Evolutionary conservation across 148 eudicot genomes (phyloP).

Genomic region (Rhododendron mucronatum): DNA sequence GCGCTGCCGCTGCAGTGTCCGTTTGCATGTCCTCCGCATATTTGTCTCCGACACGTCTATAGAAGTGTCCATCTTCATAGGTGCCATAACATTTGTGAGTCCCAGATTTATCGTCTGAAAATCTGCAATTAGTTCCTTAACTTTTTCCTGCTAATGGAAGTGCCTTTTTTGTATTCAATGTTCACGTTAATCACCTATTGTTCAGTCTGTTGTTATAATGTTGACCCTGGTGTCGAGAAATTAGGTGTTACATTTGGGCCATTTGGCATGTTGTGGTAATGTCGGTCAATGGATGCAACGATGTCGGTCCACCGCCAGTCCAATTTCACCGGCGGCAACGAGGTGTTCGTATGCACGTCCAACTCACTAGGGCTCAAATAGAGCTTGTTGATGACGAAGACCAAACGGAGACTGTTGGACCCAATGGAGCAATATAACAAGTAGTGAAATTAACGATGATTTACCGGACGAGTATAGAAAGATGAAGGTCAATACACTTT

Average conservation of each 20-base stretch:
- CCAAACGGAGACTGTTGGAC: too few relatives aligned
- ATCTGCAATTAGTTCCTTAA: not conserved
- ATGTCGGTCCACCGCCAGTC: slow-evolving; percentile 16
- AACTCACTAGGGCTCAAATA: too few relatives aligned
- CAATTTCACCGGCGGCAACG: too few relatives aligned
- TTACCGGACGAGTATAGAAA: too few relatives aligned
- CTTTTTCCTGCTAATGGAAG: not conserved
- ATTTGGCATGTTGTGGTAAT: slow-evolving; percentile 5
- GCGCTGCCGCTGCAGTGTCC: not conserved
- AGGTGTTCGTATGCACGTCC: too few relatives aligned
- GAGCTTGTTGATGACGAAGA: too few relatives aligned
- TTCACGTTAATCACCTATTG: not conserved
- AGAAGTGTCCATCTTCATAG: not conserved
- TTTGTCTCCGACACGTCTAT: not conserved
- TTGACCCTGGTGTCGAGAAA: not conserved
- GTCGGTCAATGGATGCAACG: slow-evolving; percentile 31
- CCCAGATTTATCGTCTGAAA: not conserved
- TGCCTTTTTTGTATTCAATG: not conserved
- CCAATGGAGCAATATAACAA: too few relatives aligned
- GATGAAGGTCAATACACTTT: too few relatives aligned
- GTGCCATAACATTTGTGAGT: not conserved
- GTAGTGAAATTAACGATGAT: too few relatives aligned
- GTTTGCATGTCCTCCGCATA: not conserved
- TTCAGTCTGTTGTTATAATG: not conserved
- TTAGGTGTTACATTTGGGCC: not conserved